Percentiles rank a stretch among this genome's conserved stretches.
Conservation (phyloP, 2,329 filamentous ascomycete species). For the Pseudofabraea citricarpa region DNA sequence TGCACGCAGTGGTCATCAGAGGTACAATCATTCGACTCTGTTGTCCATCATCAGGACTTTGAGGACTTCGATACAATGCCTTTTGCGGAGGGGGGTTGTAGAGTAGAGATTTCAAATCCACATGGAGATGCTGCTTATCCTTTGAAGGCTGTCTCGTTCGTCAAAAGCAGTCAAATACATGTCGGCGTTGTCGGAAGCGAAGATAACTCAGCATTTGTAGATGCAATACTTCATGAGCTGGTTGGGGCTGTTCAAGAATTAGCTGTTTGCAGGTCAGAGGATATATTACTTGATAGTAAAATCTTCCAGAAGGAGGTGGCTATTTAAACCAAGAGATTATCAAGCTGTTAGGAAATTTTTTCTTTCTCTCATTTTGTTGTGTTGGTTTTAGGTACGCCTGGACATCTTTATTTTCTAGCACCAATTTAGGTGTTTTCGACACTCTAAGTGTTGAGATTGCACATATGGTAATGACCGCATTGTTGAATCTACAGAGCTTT, state of each 20-base stretch:
- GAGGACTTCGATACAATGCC: slow-evolving; percentile 37
- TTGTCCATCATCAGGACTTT: slow-evolving; percentile 33
- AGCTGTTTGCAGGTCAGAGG: slow-evolving; percentile 1
- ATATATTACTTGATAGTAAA: slow-evolving; percentile 9
- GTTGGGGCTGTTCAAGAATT: slow-evolving; percentile 16
- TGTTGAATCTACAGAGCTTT: too few species aligned
- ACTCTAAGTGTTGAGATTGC: too few species aligned
- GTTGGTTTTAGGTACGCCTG: too few species aligned
- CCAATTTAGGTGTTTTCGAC: too few species aligned
- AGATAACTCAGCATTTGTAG: slow-evolving; percentile 31
- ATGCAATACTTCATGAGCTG: slow-evolving; percentile 29
- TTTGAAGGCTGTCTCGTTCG: slow-evolving; percentile 41
- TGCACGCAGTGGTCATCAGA: slow-evolving; percentile 31
- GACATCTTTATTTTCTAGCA: too few species aligned
- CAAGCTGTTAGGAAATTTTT: not conserved
- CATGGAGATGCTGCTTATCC: slow-evolving; percentile 35
- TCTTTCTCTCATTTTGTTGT: too few species aligned
- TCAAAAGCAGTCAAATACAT: slow-evolving; percentile 32
- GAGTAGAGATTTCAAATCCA: slow-evolving; percentile 30
- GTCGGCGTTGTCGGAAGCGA: slow-evolving; percentile 41
- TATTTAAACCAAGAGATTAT: too few species aligned
- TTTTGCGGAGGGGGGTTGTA: slow-evolving; percentile 29
- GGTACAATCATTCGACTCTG: slow-evolving; percentile 26
- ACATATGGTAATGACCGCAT: too few species aligned
- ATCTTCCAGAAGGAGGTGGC: too few species aligned